These are phyloP conservation scores for Trametes cubensis DNA, from an alignment of 768 basidiomycete species.

Conservation along the genomic window DNA sequence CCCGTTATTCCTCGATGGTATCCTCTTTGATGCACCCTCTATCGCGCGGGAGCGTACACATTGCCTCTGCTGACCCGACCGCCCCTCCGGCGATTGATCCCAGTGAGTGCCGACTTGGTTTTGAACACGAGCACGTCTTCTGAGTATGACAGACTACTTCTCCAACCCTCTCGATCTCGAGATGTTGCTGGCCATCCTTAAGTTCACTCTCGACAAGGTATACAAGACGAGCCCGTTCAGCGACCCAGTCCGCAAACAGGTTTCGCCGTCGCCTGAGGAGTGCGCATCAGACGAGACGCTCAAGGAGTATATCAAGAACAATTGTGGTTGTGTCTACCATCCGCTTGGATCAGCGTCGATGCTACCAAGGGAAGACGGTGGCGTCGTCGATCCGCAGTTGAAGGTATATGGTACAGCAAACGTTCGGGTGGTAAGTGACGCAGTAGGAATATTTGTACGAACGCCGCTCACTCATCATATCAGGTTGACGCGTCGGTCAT, in stretches of 20 bases:
- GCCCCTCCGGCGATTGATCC: conserved; percentile 33
- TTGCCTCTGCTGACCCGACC: conserved; percentile 29
- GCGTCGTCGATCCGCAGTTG: conserved; percentile 13
- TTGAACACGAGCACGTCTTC: not conserved
- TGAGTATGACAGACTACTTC: conserved; percentile 4
- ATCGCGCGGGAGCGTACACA: conserved; percentile 23
- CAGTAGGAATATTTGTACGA: too few relatives aligned
- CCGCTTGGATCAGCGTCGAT: conserved; percentile 8
- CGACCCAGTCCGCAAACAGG: not conserved
- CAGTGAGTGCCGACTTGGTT: not conserved
- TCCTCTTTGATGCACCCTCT: conserved; percentile 9
- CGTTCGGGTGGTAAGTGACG: conserved; percentile 10
- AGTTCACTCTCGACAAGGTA: conserved; percentile 8
- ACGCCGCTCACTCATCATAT: not conserved
- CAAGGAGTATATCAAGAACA: conserved; percentile 11
- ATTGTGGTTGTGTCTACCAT: conserved; percentile 6
- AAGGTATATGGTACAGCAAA: conserved; percentile 19
- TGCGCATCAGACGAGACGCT: conserved; percentile 3
- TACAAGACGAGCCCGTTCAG: conserved; percentile 7
- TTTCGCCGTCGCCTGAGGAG: not conserved
- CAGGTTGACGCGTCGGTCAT: conserved; percentile 13
- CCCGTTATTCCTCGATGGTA: conserved; percentile 1
- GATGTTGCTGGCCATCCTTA: conserved; percentile 7
- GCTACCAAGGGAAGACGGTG: conserved; percentile 1
- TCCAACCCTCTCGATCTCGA: conserved; percentile 7